phyloP scores from a whole-genome alignment of 805 yeast genomes.

The Kuraishia piskuri region DNA sequence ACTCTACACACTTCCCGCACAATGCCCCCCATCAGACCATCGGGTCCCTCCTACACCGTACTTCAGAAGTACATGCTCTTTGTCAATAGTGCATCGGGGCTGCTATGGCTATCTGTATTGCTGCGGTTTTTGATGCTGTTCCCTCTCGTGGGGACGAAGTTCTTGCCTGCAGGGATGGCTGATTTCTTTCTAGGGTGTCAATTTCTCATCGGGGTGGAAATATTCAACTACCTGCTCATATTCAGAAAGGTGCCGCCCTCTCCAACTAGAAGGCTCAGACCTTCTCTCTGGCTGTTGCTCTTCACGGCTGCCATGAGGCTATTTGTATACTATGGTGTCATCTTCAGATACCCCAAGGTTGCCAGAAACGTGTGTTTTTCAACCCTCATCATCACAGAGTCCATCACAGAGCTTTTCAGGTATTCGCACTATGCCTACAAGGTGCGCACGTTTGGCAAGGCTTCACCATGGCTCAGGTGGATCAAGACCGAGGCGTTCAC shows the following conservation, averaged over 20 bases:
- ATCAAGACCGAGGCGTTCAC: slow-evolving; percentile 10
- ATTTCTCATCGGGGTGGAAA: slow-evolving; percentile 10
- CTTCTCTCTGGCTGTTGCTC: slow-evolving; percentile 7
- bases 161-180: slow-evolving; percentile 66
- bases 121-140: slow-evolving; percentile 41
- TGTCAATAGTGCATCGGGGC: slow-evolving; percentile 20
- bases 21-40: background rate
- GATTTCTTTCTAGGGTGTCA: slow-evolving; percentile 36
- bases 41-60: slow-evolving; percentile 10
- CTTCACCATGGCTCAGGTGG: slow-evolving; percentile 10
- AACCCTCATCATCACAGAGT: slow-evolving; percentile 12
- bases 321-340: slow-evolving; percentile 8
- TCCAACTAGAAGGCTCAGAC: slow-evolving; percentile 4
- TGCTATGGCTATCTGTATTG: slow-evolving; percentile 40
- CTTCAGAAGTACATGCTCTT: slow-evolving; percentile 15
- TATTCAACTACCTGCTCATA: slow-evolving; percentile 11
- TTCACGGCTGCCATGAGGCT: slow-evolving; percentile 8
- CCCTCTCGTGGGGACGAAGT: slow-evolving; percentile 57
- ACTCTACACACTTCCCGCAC: no score
- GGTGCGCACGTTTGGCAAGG: slow-evolving; percentile 15
- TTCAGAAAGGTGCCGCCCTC: slow-evolving; percentile 6
- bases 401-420: slow-evolving; percentile 15
- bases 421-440: slow-evolving; percentile 18
- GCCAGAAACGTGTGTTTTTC: slow-evolving; percentile 16
- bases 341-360: slow-evolving; percentile 18